Conservation (phyloP, 768 basidiomycete genomes). For the Phanerochaete sordida region DNA sequence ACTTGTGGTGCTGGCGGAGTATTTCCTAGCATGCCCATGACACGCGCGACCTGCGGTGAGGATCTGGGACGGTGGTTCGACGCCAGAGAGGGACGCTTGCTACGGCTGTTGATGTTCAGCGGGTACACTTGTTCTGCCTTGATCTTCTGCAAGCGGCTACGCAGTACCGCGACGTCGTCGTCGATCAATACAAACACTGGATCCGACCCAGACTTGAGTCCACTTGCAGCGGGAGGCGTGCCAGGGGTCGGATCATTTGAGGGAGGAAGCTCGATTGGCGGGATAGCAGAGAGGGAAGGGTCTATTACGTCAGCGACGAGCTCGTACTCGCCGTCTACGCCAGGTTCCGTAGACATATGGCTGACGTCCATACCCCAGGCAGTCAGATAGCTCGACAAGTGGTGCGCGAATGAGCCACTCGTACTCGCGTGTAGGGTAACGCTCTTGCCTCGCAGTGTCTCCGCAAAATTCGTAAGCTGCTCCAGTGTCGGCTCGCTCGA, state of each 20-base stretch:
- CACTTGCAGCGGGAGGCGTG: conserved; percentile 8
- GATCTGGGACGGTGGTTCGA: conserved; percentile 74
- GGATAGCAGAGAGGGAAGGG: neutral
- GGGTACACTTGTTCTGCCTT: conserved; percentile 52
- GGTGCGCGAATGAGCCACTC: conserved; percentile 86
- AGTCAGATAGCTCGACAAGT: conserved; percentile 89
- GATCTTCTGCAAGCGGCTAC: conserved; percentile 66
- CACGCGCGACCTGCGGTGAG: conserved; percentile 71
- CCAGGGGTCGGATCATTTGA: conserved; percentile 3
- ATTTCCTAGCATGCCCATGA: conserved; percentile 32
- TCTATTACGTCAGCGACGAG: conserved; percentile 8
- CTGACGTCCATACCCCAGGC: conserved; percentile 95
- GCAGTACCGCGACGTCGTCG: conserved; percentile 81
- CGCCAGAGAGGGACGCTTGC: conserved; percentile 66
- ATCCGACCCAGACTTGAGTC: conserved; percentile 15
- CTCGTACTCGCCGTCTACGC: conserved; percentile 37
- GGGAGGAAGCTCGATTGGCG: neutral
- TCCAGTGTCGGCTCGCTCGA: conserved; percentile 75
- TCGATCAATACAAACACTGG: conserved; percentile 83
- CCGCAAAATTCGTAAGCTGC: conserved; percentile 76
- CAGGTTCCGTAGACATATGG: conserved; percentile 64
- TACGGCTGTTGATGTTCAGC: conserved; percentile 35
- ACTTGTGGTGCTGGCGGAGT: conserved; percentile 25
- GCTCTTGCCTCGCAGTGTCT: conserved; percentile 77
- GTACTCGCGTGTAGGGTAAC: conserved; percentile 83